Evolutionary conservation across 2,329 filamentous ascomycete species (phyloP).

Genomic region (Fragosphaeria purpurea): DNA sequence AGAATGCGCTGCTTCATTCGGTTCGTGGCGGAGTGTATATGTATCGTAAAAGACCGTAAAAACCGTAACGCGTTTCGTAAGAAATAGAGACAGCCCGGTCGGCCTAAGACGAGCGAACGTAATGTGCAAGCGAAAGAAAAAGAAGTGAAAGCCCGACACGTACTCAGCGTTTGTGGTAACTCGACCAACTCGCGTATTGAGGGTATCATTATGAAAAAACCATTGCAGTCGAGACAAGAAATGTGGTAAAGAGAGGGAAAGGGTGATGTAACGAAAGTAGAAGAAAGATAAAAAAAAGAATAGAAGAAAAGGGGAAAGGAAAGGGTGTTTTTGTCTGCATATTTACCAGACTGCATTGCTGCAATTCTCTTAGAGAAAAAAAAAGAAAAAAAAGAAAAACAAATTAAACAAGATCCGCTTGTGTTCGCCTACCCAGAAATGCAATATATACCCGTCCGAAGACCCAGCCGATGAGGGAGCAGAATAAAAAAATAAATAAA

Average conservation of each 20-base stretch:
- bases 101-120: no score
- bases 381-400: neutral
- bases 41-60: constrained; percentile 10
- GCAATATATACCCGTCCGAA: constrained; percentile 41
- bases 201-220: constrained; percentile 15
- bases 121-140: constrained; percentile 11
- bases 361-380: constrained; percentile 16
- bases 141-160: constrained; percentile 5
- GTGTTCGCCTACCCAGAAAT: constrained; percentile 44
- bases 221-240: constrained; percentile 7
- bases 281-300: neutral
- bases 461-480: constrained; percentile 44
- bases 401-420: constrained; percentile 29
- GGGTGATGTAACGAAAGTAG: constrained; percentile 16
- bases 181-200: constrained; percentile 3
- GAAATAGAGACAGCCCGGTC: neutral
- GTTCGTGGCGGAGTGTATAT: constrained; percentile 2
- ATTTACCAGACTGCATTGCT: constrained; percentile 13
- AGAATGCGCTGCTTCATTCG: no score
- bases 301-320: constrained; percentile 16
- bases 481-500: constrained; percentile 19
- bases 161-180: constrained; percentile 6
- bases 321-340: constrained; percentile 5
- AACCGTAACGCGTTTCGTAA: constrained; percentile 12
- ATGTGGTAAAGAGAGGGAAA: constrained; percentile 12